Base-by-base conservation (phyloP, 306 rosid species). In the Gastrolobium bilobum region DNA sequence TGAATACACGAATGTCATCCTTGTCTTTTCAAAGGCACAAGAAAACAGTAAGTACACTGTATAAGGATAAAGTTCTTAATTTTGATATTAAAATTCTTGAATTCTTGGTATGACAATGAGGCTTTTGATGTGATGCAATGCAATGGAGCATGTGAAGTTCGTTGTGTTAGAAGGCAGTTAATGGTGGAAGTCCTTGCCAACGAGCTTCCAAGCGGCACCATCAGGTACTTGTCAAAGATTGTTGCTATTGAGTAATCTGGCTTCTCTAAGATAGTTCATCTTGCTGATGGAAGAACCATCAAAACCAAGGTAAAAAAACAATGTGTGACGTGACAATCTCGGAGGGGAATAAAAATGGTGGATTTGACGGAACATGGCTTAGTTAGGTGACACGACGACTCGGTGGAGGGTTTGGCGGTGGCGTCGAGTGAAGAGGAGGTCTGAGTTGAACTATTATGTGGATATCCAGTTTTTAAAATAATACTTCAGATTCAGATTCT, bases 181-280 rank as follows among this genome's bases (percentile, higher is more conserved):
- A 43, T 93, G 79, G 30, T 89, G 80, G 96, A 90, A 80, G 79
- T 87, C 43, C 87, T 93, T 66, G 86, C 86, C n/a, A 82, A 84
- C 1, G 89, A 90, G 71, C 94, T 93, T 73, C 94, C 92, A 10
- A 79, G 81, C 51, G 92, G 85, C 50, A 84, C 94, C 73, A 86
- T 91, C 8, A 89, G 89, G 71, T 89, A 9, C 85, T 80, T 84
- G 30, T 90, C 97, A 71, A 91, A 91, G 80, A 81, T 89, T 20
- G 88, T 83, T 71, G 82, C 87, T 30, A 84, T 93, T 29, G 88
- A 91, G 57, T 84, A 91, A 75, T 83, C 86, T 29, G 88, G 87
- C 47, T 81, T 78, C 73, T 68, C n/a, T 59, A 91, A 89, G 86
- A 86, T 86, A 38, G 38, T 91, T 8, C 94, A 84, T 89, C 96